Base-by-base conservation (phyloP, 305 asterid species). In the Stenogyne calaminthoides region DNA sequence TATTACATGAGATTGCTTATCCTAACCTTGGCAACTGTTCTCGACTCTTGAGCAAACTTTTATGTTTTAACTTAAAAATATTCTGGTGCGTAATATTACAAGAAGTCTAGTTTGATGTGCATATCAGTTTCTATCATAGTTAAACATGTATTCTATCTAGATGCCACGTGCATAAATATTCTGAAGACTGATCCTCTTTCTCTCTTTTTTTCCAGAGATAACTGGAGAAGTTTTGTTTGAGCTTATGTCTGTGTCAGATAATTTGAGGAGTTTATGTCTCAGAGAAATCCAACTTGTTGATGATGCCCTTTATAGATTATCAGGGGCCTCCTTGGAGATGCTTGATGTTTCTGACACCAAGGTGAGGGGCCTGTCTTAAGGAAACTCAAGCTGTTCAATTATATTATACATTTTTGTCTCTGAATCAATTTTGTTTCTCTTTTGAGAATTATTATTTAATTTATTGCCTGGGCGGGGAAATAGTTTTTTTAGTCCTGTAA, bases 291-390 rank as follows among this genome's bases (percentile, higher is more conserved):
- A 84, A 77, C 81, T 85, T 65, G 85, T 78, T 49, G 90, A 89
- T 67, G 82, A 76, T 84, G 87, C 88, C 64, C 87, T 91, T 62
- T 74, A 77, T 76, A 61, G 67, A 58, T 86, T 93, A 73, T 80
- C 78, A 54, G 98, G 96, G 77, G 67, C 78, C 64, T 87, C 90
- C 75, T 82, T 93, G 86, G 91, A 93, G 86, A 86, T 81, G 80
- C 94, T 93, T 75, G 96, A 93, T 85, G 85, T 91, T 77, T 93
- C 98, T 69, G 88, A 87, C 70, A 86, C 96, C 69, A 83, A 87
- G 97, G 98, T 92, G 39, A 9, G 71, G 20, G 29, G 44, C 36
- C 64, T 47, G 32, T 75, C 76, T 60, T 37, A n/a, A 69, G 64
- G 52, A 59, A 51, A 16, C 32, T 60, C 39, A 39, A 39, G 65